Evolutionary conservation across 1,284 basidiomycete species (phyloP), one percentile per base, ranked within the genome.

Genomic region (Gymnopus androsaceus): DNA sequence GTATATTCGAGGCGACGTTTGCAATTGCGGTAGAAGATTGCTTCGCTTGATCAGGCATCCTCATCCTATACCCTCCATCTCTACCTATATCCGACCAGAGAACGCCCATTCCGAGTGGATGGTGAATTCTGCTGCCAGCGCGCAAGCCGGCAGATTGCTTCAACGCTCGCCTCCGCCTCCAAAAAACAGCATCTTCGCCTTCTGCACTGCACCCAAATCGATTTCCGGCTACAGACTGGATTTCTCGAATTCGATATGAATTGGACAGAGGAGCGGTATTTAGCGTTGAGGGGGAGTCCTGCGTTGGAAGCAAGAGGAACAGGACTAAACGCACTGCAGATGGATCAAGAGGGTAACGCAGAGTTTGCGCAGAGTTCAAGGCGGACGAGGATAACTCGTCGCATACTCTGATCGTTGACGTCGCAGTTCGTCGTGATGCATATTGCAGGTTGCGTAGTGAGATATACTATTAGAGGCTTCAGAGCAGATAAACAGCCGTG

Each of bases 151-250:
- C 0, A 86, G 9, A 69, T 78, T 1, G 87, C 84, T 0, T 76
- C 63, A 1, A 79, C 68, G 1, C 76, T 67, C 7, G 70, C 67
- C n/a, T n/a, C n/a, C n/a, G n/a, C n/a, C n/a, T n/a, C n/a, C 79
- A 86, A 96, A 84, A 68, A 99, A 90, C 0, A 96, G 96, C 2
- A 97, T 78, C 72, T 99, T 99, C 74, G 95, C 91, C 63, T 94
- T 94, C 71, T 98, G 95, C 45, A 98, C 90, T 0, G 95, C 94
- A 15, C 79, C 80, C 1, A 99, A 80, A 64, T 99, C 95, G 66
- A n/a, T n/a, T n/a, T 98, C 95, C 0, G 97, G 97, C 97, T 97
- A 99, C 61, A 85, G 83, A 0, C 89, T 88, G 0, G 94, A 96
- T 58, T 88, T 89, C 71, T 97, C 95, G 64, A 97, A 95, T 69